A percentile compares a stretch with the other conserved stretches of the same genome.
phyloP scores from a whole-genome alignment of 768 basidiomycete species.

The Phlegmacium glaucopus region DNA sequence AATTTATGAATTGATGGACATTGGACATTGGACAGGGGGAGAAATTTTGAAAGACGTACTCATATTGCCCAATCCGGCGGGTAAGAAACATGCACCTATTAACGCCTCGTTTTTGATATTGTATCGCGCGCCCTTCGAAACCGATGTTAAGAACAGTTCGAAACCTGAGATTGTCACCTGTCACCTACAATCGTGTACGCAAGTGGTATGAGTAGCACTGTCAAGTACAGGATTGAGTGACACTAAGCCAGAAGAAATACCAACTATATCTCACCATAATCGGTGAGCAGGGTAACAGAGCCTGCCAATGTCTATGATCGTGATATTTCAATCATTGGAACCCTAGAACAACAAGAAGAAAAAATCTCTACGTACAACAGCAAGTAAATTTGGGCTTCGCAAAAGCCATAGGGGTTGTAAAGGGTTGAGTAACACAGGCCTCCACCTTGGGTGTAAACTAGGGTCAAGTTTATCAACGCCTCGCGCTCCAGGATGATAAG shows the following conservation, averaged over 20 bases:
- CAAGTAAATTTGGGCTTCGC: slow-evolving; percentile 55
- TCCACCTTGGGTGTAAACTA: slow-evolving; percentile 13
- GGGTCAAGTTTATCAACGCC: slow-evolving; percentile 46
- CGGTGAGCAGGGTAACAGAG: slow-evolving; percentile 26
- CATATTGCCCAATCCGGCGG: slow-evolving; percentile 56
- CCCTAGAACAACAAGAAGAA: background rate
- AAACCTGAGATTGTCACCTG: background rate
- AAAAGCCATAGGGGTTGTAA: slow-evolving; percentile 47
- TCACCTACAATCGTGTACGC: slow-evolving; percentile 67
- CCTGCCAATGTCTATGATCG: slow-evolving; percentile 22
- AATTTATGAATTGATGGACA: background rate
- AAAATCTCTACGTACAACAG: slow-evolving; percentile 45
- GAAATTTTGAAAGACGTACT: slow-evolving; percentile 32
- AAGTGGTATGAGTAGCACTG: slow-evolving; percentile 56
- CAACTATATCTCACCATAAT: slow-evolving; percentile 30
- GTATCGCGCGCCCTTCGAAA: slow-evolving; percentile 52
- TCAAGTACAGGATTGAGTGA: slow-evolving; percentile 13
- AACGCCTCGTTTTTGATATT: slow-evolving; percentile 52
- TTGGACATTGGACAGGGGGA: background rate
- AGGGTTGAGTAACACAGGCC: slow-evolving; percentile 55
- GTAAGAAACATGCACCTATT: slow-evolving; percentile 59
- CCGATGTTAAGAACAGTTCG: background rate
- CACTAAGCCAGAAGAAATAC: background rate
- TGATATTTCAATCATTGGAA: slow-evolving; percentile 1
- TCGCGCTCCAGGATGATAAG: slow-evolving; percentile 55